Base-by-base conservation (phyloP, 1,139 yeast genomes). In the Hansenula sp. region DNA sequence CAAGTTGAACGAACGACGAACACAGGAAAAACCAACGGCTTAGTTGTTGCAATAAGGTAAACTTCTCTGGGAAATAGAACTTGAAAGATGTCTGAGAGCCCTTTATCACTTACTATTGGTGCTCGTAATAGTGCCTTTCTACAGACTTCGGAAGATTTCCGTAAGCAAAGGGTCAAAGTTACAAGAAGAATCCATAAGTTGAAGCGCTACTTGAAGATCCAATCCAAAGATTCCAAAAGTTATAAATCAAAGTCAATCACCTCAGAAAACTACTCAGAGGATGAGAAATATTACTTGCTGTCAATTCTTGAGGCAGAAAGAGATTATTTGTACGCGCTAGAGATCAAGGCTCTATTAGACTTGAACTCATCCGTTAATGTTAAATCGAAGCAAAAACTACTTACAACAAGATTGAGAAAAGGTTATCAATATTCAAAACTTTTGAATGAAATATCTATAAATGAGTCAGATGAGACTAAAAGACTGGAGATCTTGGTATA, bases 351-450 rank as follows among this genome's bases (percentile, higher is more conserved):
- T 19, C 63, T 74, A 44, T 63, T 81, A 53, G 90, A 82, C 51
- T 73, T 81, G 44, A 76, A 77, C 47, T 65, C 76, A 0, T 65
- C 77, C 7, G 19, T 34, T 6, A 41, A 42, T 28, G 31, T 36
- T 9, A 70, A 71, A 30, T 64, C 75, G 41, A 76, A 71, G 60
- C 69, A 70, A 41, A 76, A 72, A 47, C 76, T 85, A 47, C 70
- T 86, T 58, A 60, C 74, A 13, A 77, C 91, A 33, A 85, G 87
- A 63, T 74, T 85, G 51, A 86, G 84, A 59, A 83, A 78, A 60
- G 81, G 93, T 0, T 64, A 74, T 30, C 61, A 63, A 41, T 70
- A 72, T 43, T 68, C 76, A 29, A 62, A 68, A 36, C 69, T 69
- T 33, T 62, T 88, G 34, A 61, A 77, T 29, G 61, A 62, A 1